Percentiles rank a stretch among this genome's conserved stretches.
Conservation (phyloP, 441 rosid genomes). For the Breynia disticha region DNA sequence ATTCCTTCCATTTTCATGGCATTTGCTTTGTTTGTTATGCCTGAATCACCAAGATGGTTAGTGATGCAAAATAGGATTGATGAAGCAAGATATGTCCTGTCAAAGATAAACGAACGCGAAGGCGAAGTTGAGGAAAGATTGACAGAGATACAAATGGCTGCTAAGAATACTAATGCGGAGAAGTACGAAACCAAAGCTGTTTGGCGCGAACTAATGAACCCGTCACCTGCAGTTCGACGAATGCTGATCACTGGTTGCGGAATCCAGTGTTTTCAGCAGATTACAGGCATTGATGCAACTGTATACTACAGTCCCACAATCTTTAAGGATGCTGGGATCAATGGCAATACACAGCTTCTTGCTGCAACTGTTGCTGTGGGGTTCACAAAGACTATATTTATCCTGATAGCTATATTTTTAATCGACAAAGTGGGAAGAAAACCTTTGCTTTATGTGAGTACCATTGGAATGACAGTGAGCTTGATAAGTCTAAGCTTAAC, state of each 20-base stretch:
- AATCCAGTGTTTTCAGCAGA: slow-evolving; percentile 81
- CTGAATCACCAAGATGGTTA: slow-evolving; percentile 89
- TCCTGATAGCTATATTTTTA: slow-evolving; percentile 60
- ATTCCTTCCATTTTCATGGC: slow-evolving; percentile 65
- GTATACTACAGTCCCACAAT: slow-evolving; percentile 84
- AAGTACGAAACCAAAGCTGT: slow-evolving; percentile 33
- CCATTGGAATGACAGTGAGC: slow-evolving; percentile 73
- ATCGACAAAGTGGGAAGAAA: slow-evolving; percentile 71
- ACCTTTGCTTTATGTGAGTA: slow-evolving; percentile 74
- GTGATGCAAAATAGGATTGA: slow-evolving; percentile 62
- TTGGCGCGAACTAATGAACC: slow-evolving; percentile 63
- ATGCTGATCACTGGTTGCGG: slow-evolving; percentile 82
- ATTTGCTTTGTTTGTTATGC: slow-evolving; percentile 64
- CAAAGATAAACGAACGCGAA: slow-evolving; percentile 55
- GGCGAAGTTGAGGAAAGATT: slow-evolving; percentile 66
- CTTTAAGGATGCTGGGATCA: slow-evolving; percentile 59
- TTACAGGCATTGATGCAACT: slow-evolving; percentile 74
- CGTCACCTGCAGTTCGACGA: slow-evolving; percentile 49
- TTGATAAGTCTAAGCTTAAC: slow-evolving; percentile 45
- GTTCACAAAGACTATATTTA: slow-evolving; percentile 54
- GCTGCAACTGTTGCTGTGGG: slow-evolving; percentile 88
- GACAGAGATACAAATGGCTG: slow-evolving; percentile 61
- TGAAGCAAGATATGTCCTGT: slow-evolving; percentile 57
- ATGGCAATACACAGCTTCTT: slow-evolving; percentile 50
- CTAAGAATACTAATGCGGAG: slow-evolving; percentile 26